Evolutionary conservation across 495 filamentous ascomycete species (phyloP).

Genomic region (Xylaria cubensis): DNA sequence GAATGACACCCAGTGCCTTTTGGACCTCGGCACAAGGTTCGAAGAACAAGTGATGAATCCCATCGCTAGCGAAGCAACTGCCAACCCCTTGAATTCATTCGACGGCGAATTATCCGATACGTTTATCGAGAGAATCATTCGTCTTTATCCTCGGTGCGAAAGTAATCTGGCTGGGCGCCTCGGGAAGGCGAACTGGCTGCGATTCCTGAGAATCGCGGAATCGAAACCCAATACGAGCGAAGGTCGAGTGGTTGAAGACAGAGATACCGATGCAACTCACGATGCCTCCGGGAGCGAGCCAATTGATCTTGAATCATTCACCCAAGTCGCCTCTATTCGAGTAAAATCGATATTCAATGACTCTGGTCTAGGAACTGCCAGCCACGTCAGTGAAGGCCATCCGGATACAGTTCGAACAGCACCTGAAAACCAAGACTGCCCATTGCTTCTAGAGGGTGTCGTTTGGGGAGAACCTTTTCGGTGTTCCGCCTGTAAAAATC

Average conservation of each 20-base stretch:
- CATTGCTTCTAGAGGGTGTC: background rate
- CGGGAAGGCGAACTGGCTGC: slow-evolving; percentile 10
- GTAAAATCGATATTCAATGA: background rate
- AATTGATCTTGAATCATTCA: background rate
- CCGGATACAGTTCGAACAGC: background rate
- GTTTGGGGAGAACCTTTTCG: background rate
- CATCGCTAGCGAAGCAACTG: slow-evolving; percentile 6
- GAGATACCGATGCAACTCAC: background rate
- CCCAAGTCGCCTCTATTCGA: background rate
- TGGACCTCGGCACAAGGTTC: slow-evolving; percentile 10
- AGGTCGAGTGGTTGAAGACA: background rate
- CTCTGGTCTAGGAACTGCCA: slow-evolving; percentile 12
- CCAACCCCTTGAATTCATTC: background rate
- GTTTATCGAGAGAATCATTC: slow-evolving; percentile 7
- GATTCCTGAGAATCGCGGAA: background rate
- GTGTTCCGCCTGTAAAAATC: background rate
- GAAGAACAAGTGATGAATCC: slow-evolving; percentile 11
- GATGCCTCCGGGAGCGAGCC: background rate
- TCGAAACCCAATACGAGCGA: background rate
- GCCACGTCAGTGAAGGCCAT: background rate
- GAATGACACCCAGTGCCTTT: slow-evolving; percentile 17
- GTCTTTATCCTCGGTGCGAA: slow-evolving; percentile 16
- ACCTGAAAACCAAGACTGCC: background rate
- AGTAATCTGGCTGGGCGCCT: slow-evolving; percentile 11
- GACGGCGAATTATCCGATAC: background rate